Conservation (phyloP, 2,329 filamentous ascomycete genomes). For the Claviceps arundinis region DNA sequence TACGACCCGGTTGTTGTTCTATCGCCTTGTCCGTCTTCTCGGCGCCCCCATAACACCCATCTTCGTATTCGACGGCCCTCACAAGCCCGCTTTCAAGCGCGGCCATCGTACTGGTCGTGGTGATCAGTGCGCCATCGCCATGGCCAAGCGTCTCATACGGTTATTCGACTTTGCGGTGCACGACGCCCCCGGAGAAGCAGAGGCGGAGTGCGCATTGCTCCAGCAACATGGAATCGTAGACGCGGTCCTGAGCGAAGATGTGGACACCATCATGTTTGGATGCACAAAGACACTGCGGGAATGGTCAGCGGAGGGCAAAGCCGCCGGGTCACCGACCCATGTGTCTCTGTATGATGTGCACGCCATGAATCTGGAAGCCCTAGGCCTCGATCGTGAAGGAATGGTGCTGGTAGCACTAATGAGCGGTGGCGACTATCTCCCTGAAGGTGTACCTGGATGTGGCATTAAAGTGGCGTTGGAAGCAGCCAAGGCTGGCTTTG, state of each 20-base stretch:
- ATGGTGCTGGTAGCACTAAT: constrained; percentile 92
- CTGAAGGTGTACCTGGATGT: constrained; percentile 75
- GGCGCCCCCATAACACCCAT: constrained; percentile 69
- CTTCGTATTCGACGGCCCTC: constrained; percentile 80
- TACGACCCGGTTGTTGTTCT: constrained; percentile 83
- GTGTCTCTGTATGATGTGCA: constrained; percentile 65
- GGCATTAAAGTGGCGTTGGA: constrained; percentile 82
- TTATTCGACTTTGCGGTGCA: constrained; percentile 77
- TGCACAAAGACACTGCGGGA: constrained; percentile 66
- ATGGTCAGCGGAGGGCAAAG: constrained; percentile 62
- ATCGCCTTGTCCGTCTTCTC: constrained; percentile 68
- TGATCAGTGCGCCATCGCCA: constrained; percentile 53
- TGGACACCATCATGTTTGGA: constrained; percentile 96
- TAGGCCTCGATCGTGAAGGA: constrained; percentile 65
- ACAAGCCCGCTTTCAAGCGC: constrained; percentile 78
- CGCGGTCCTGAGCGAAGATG: constrained; percentile 88
- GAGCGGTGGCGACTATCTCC: constrained; percentile 89
- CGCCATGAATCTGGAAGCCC: constrained; percentile 32
- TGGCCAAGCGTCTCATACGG: constrained; percentile 72
- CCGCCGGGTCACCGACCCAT: constrained; percentile 64
- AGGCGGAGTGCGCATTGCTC: constrained; percentile 85
- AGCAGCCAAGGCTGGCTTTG: constrained; percentile 80
- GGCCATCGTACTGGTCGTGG: constrained; percentile 61
- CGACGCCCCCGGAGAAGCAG: constrained; percentile 84
- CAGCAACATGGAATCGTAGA: constrained; percentile 77